Evolutionary conservation across 345 rosid species (phyloP).

Genomic region (Noccaea bulbosa): DNA sequence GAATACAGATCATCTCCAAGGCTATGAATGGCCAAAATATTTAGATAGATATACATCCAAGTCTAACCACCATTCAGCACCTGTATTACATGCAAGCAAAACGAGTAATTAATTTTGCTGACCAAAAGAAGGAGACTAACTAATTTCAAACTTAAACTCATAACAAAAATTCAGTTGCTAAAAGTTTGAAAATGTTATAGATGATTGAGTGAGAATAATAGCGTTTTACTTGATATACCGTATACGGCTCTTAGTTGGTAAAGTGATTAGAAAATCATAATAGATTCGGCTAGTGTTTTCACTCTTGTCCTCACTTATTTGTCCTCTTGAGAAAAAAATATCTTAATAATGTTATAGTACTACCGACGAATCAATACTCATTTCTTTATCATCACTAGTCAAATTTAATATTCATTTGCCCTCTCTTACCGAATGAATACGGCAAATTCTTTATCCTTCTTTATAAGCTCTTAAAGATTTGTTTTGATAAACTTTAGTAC

Average conservation of each 20-base stretch:
- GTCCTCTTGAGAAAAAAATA: slow-evolving; percentile 22
- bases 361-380: slow-evolving; percentile 22
- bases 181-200: neutral
- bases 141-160: neutral
- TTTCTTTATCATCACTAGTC: slow-evolving; percentile 1
- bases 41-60: slow-evolving; percentile 19
- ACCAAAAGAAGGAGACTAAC: too few species aligned
- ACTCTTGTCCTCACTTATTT: slow-evolving; percentile 26
- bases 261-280: slow-evolving; percentile 17
- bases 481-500: neutral
- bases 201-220: slow-evolving; percentile 21
- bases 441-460: too few species aligned
- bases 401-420: slow-evolving; percentile 4
- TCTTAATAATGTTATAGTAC: slow-evolving; percentile 1
- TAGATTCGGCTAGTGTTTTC: slow-evolving; percentile 23
- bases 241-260: slow-evolving; percentile 20
- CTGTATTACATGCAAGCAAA: slow-evolving; percentile 29
- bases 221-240: slow-evolving; percentile 3
- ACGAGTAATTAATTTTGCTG: neutral
- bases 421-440: slow-evolving; percentile 1
- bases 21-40: slow-evolving; percentile 29
- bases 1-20: slow-evolving; percentile 27
- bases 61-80: slow-evolving; percentile 15
- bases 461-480: neutral
- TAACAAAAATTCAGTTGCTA: neutral